phyloP scores from a whole-genome alignment of 805 yeast species.

The Lipomyces sp. region DNA sequence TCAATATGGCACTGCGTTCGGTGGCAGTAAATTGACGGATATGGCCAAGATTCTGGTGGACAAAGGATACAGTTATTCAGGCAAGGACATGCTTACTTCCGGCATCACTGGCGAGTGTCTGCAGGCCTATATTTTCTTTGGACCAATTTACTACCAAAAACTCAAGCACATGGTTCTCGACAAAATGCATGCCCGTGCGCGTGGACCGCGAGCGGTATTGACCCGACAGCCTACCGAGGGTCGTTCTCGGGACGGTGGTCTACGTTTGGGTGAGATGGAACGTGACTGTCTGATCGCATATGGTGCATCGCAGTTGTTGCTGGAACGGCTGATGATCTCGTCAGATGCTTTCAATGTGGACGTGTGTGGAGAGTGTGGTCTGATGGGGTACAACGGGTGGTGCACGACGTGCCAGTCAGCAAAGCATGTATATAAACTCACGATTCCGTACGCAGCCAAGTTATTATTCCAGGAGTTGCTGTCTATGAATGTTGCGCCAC shows the following conservation, averaged over 20 bases:
- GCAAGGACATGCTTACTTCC: slow-evolving; percentile 95
- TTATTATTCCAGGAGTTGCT: slow-evolving; percentile 93
- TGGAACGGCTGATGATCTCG: slow-evolving; percentile 93
- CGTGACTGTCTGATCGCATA: slow-evolving; percentile 99
- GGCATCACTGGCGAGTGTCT: slow-evolving; percentile 97
- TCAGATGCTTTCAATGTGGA: slow-evolving; percentile 99
- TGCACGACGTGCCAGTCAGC: slow-evolving; percentile 94
- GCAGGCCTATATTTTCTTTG: slow-evolving; percentile 97
- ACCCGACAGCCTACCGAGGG: slow-evolving; percentile 99
- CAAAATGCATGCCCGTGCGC: slow-evolving; percentile 99
- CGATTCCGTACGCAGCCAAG: slow-evolving; percentile 99
- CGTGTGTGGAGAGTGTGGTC: slow-evolving; percentile 89
- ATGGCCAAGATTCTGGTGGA: slow-evolving; percentile 90
- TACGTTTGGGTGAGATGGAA: slow-evolving; percentile 99
- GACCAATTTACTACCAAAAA: slow-evolving; percentile 97
- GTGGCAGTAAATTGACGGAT: slow-evolving; percentile 94
- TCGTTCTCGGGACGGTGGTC: slow-evolving; percentile 98
- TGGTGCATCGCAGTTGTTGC: slow-evolving; percentile 92
- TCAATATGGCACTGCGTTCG: slow-evolving; percentile 98
- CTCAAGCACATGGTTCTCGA: slow-evolving; percentile 98
- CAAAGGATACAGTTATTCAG: slow-evolving; percentile 91
- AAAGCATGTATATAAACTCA: slow-evolving; percentile 86
- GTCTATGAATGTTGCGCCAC: slow-evolving; percentile 99
- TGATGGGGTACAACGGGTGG: slow-evolving; percentile 98
- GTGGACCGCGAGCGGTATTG: slow-evolving; percentile 97